Evolutionary conservation across 1,284 basidiomycete species (phyloP).

Genomic region (Pterulicium gracile): DNA sequence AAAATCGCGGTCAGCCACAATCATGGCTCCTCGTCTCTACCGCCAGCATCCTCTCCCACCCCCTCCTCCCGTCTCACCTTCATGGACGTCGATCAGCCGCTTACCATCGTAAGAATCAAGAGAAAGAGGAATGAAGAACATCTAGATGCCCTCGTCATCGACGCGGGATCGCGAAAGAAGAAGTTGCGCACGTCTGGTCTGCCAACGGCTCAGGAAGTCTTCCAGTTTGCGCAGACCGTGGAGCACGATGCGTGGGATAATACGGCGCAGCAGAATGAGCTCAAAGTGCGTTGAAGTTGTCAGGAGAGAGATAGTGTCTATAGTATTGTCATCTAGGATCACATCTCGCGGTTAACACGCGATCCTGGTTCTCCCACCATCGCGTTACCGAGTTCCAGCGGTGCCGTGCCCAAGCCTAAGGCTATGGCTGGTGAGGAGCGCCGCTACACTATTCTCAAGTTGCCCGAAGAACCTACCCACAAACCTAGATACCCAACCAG

Average conservation of each 20-base stretch:
- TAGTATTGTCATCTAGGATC: constrained; percentile 24
- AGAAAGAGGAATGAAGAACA: constrained; percentile 71
- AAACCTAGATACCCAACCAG: constrained; percentile 16
- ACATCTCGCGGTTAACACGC: constrained; percentile 28
- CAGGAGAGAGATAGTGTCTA: too few relatives aligned
- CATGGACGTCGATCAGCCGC: constrained; percentile 23
- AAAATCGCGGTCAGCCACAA: not conserved
- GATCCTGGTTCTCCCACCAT: constrained; percentile 12
- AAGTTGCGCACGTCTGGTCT: constrained; percentile 45
- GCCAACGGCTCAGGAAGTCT: constrained; percentile 32
- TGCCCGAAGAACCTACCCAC: constrained; percentile 13
- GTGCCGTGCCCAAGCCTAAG: constrained; percentile 12
- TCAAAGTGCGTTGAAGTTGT: too few relatives aligned
- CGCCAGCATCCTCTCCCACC: not conserved
- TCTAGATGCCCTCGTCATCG: constrained; percentile 65
- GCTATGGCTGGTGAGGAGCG: constrained; percentile 19
- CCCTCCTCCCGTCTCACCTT: not conserved
- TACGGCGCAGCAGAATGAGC: constrained; percentile 37
- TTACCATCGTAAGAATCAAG: constrained; percentile 68
- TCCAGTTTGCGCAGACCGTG: constrained; percentile 72
- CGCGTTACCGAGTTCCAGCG: constrained; percentile 12
- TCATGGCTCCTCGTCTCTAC: not conserved
- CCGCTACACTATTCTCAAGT: constrained; percentile 34
- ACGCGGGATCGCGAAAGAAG: constrained; percentile 47
- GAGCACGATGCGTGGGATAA: constrained; percentile 58